These are phyloP conservation scores for Aspergillus sergii DNA, from an alignment of 2,329 filamentous ascomycete genomes.

Conservation along the genomic window DNA sequence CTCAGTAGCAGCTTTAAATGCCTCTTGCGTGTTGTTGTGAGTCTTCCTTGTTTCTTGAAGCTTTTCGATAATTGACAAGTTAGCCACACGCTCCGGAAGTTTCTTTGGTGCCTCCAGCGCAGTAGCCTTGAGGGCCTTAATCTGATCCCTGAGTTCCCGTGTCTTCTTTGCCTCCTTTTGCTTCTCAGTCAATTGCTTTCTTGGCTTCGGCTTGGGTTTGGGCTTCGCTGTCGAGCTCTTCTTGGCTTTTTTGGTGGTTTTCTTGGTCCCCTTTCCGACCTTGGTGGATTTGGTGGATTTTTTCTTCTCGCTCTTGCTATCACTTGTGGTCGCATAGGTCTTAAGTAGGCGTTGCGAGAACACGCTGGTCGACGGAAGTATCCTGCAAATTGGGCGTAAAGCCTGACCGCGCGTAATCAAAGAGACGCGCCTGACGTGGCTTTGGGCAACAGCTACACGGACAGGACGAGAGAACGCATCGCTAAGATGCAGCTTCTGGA, in stretches of 20 bases:
- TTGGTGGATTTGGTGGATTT: conserved; percentile 23
- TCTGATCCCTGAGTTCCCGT: conserved; percentile 31
- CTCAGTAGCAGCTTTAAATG: conserved; percentile 21
- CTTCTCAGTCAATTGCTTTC: conserved; percentile 28
- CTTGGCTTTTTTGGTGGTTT: conserved; percentile 20
- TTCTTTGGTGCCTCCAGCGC: conserved; percentile 40
- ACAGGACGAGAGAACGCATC: conserved; percentile 27
- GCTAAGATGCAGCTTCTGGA: conserved; percentile 32
- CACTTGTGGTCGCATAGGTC: conserved; percentile 37
- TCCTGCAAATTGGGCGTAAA: conserved; percentile 15
- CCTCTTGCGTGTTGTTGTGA: conserved; percentile 11
- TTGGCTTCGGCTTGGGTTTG: conserved; percentile 33
- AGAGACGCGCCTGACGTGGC: conserved; percentile 30
- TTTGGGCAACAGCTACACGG: conserved; percentile 29
- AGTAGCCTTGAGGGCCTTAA: conserved; percentile 38
- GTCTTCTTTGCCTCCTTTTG: conserved; percentile 33
- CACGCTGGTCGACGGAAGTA: conserved; percentile 15
- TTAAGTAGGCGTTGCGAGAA: conserved; percentile 26
- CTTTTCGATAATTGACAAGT: conserved; percentile 27
- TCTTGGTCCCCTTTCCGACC: conserved; percentile 23
- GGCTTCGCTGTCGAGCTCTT: conserved; percentile 30
- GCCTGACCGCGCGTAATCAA: conserved; percentile 22
- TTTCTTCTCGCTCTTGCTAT: conserved; percentile 7
- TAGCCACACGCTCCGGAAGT: conserved; percentile 29
- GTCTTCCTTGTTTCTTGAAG: conserved; percentile 13